phyloP scores from a whole-genome alignment of 2,329 filamentous ascomycete species.

The Alternaria arbusti region DNA sequence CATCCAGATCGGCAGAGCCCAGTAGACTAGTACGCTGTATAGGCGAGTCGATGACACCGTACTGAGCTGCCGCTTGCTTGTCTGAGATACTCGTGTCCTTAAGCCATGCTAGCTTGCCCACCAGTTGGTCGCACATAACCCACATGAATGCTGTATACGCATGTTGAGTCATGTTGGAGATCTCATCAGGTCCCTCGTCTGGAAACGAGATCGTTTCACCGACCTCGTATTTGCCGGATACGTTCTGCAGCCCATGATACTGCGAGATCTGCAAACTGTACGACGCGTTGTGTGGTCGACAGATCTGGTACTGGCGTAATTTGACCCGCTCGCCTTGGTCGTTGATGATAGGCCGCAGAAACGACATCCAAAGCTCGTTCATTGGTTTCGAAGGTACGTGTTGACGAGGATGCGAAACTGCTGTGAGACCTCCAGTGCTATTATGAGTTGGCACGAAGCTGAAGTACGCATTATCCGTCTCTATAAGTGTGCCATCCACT shows the following conservation, averaged over 20 bases:
- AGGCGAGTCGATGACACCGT: neutral
- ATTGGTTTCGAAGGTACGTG: neutral
- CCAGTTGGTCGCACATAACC: slow-evolving; percentile 20
- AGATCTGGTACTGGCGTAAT: slow-evolving; percentile 19
- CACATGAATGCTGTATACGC: slow-evolving; percentile 28
- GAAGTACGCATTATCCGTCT: neutral
- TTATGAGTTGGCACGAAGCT: neutral
- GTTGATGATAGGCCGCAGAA: slow-evolving; percentile 2
- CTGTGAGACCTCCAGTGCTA: neutral
- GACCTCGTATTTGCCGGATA: neutral
- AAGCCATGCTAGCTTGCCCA: slow-evolving; percentile 23
- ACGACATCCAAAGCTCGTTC: slow-evolving; percentile 21
- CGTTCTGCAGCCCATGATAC: neutral
- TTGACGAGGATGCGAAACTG: neutral
- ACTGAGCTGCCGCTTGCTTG: neutral
- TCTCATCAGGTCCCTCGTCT: neutral
- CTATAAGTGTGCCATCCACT: neutral
- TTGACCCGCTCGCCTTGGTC: slow-evolving; percentile 3
- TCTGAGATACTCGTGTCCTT: neutral
- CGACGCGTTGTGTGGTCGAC: neutral
- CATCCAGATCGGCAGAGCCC: neutral
- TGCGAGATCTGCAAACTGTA: neutral
- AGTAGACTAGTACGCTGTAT: neutral
- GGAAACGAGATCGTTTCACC: neutral
- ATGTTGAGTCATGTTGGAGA: slow-evolving; percentile 21